Base-by-base conservation (phyloP, 768 basidiomycete species). In the Dioszegia crocea region DNA sequence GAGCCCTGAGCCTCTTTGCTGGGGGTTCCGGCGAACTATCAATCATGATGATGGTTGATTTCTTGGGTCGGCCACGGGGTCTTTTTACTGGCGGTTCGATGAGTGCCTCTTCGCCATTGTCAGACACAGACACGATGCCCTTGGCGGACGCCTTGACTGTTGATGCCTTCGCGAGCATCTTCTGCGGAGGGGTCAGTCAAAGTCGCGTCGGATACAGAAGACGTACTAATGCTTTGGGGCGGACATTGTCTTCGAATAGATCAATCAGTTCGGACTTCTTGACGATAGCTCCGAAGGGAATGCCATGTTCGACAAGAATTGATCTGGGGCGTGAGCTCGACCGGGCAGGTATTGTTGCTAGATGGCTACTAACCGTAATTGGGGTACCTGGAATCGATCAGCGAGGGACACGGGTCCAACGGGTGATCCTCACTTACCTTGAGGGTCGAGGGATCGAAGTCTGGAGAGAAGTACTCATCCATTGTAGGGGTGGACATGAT, bases 231-330 rank as follows among this genome's bases (percentile, higher is more conserved):
- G 70, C 71, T 47, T 66, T 60, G n/a, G 64, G 54, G 23, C 56
- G 30, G n/a, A 76, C 67, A 14, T 67, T 26, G 2, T 56, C 31
- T 29, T 72, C 65, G 45, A 76, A 76, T 3, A 59, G 56, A 23
- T 61, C 44, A 1, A 76, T 57, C 2, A 76, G 61, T 33, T 75
- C 75, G 8, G 70, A 67, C 57, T 76, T 76, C 59, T 73, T 76
- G 6, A 64, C 62, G 12, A 62, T 46, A 4, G 66, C 56, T 14
- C 68, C 47, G 40, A 57, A 59, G 2, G 48, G 44, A 11, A 70
- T 54, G n/a, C 57, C 62, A 41, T 76, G 62, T 26, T 62, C 62
- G 4, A 68, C 61, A 3, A 76, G 62, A 12, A 76, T 69, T 1
- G 68, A 67, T 38, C 75, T 74, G 50, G 8, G 0, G 17, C 17